Base-by-base conservation (phyloP, 768 basidiomycete genomes). In the Suillus brevipes region DNA sequence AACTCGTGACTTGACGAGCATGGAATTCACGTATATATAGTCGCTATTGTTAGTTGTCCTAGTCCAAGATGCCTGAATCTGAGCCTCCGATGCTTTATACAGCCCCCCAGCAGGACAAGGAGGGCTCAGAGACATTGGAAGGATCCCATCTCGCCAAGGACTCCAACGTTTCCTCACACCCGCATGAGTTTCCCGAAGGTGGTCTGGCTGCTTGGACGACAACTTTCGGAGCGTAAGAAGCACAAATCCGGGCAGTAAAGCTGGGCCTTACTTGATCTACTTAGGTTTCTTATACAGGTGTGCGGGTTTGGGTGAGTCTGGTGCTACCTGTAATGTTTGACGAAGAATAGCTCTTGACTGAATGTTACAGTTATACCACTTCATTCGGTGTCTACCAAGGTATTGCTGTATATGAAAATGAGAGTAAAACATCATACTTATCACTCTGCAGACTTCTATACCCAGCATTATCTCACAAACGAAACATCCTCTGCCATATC, bases 301-400 rank as follows among this genome's bases (percentile, higher is more conserved):
- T 73, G 78, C 64, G 75, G 75, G 1, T 79, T 74, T 37, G 79
- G 79, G 74, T 79, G 40, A 36, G 68, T 38, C 9, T 38, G 9
- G 36, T 18, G 2, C 1, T 2, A 53, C 28, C 2, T 31, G 31
- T 31, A 4, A 36, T 20, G 66, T 13, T 20, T 23, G 12, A 20
- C 28, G 16, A 14, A 20, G 40, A 52, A n/a, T 52, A 16, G 8
- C 5, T 49, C 10, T 8, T 23, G 7, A 16, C 20, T 4, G 12
- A 14, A 23, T 16, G 18, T 12, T 12, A 20, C 49, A 80, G 81
- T 43, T 79, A 80, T 58, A 66, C 75, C 10, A 71, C 73, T 49
- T 76, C 79, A 5, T 82, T 79, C 47, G 81, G 81, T 36, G 81
- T 80, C 55, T 82, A 82, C 64, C 80, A 82, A 78, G 80, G 80